These are phyloP conservation scores for Coemansia nantahalensis DNA, from an alignment of 192 early-diverging fungal genomes.

Conservation along the genomic window DNA sequence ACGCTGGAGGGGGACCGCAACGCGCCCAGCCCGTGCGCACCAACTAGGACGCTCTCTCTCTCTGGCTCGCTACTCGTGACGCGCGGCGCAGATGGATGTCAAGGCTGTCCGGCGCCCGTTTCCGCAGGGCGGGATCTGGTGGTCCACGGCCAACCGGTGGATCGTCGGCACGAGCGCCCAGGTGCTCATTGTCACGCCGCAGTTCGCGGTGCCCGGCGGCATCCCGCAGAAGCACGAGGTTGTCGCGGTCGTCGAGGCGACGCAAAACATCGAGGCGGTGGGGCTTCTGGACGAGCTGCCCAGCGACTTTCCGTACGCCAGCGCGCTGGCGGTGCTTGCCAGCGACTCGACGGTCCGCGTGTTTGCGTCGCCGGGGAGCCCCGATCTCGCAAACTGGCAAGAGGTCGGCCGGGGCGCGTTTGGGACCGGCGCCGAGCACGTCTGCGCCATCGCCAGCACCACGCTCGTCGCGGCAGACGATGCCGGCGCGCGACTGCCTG, in stretches of 20 bases:
- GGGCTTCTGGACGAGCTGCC: slow-evolving; percentile 27
- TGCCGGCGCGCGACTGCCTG: background rate
- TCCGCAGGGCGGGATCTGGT: slow-evolving; percentile 14
- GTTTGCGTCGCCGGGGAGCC: slow-evolving; percentile 19
- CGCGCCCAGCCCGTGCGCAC: no score
- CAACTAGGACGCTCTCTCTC: no score
- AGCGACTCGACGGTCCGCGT: slow-evolving; percentile 41
- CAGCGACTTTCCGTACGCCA: slow-evolving; percentile 9
- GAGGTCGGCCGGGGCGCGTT: slow-evolving; percentile 32
- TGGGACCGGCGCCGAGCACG: slow-evolving; percentile 11
- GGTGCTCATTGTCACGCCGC: slow-evolving; percentile 24
- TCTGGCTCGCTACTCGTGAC: no score
- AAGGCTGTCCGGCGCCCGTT: slow-evolving; percentile 16
- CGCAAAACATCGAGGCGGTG: slow-evolving; percentile 26
- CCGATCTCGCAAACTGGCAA: slow-evolving; percentile 22
- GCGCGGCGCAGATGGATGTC: slow-evolving; percentile 40
- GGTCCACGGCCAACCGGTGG: slow-evolving; percentile 40
- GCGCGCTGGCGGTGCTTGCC: slow-evolving; percentile 17
- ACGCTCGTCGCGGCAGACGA: background rate
- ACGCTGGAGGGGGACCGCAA: no score
- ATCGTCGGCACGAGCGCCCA: slow-evolving; percentile 26
- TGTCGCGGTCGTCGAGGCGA: slow-evolving; percentile 12
- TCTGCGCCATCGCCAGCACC: slow-evolving; percentile 21
- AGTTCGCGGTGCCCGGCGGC: slow-evolving; percentile 2
- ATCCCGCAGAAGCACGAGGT: slow-evolving; percentile 17